Base-by-base conservation (phyloP, 805 yeast genomes). In the Yamadazyma scolyti region DNA sequence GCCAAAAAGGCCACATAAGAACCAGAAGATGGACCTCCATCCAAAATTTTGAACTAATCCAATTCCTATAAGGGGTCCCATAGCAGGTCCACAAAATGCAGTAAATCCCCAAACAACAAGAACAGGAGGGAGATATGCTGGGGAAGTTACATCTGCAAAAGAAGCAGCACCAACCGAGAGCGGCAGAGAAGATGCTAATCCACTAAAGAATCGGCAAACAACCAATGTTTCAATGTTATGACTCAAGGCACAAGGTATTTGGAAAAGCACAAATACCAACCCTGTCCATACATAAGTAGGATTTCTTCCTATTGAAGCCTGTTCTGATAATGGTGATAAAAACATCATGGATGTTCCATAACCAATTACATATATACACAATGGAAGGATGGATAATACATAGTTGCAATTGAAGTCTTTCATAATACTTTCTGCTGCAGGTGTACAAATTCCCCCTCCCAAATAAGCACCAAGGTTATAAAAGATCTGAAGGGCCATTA, bases 281-380 rank as follows among this genome's bases (percentile, higher is more conserved):
- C 75, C 51, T 2, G 81, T 62, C 13, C 53, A 28, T 20, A 68
- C 56, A 39, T 75, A 77, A 24, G 74, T 63, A 18, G 65, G 56
- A 33, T 71, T 72, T 39, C 82, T 63, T 9, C 83, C 83, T 28
- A 73, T 49, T 3, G 52, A 47, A 2, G 77, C 71, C 27, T 72
- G 62, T 47, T 78, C 84, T 9, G 79, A 69, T 38, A 78, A 42
- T 3, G 84, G 83, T 0, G 80, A 70, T 31, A 75, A 71, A 2
- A 75, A 39, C 60, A 77, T 58, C 2, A 82, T 82, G 1, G 82
- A 82, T 11, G 75, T 29, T 31, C 79, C 83, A 44, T 78, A 77
- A 7, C 82, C 84, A 17, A 76, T 42, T 6, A 77, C 77, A 39
- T 71, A 79, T 22, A 75, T 39, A 0, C 79, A 56, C 43, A 79